These are phyloP conservation scores for Aspergillus novofumigatus DNA, from an alignment of 2,329 filamentous ascomycete species.

Conservation along the genomic window DNA sequence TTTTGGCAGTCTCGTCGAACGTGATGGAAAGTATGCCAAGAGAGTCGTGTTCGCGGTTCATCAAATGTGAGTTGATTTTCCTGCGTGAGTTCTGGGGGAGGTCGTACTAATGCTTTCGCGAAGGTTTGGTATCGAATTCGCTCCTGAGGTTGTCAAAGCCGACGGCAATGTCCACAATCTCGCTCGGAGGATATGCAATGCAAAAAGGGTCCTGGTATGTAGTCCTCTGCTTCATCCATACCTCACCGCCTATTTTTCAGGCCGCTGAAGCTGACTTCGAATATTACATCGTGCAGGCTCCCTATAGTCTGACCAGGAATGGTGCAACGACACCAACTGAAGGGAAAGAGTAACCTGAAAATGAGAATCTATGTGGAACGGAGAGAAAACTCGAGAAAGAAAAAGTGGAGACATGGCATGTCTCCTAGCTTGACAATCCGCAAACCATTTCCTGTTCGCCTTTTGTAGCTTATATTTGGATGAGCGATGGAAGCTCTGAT, in stretches of 20 bases:
- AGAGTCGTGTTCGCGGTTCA: slow-evolving; percentile 90
- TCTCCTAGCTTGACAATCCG: neutral
- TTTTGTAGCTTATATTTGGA: neutral
- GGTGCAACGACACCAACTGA: slow-evolving; percentile 58
- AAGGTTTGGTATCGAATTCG: slow-evolving; percentile 87
- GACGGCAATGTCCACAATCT: slow-evolving; percentile 88
- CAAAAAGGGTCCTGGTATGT: slow-evolving; percentile 87
- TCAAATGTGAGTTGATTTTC: slow-evolving; percentile 65
- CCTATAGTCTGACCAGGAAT: slow-evolving; percentile 65
- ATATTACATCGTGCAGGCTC: slow-evolving; percentile 48
- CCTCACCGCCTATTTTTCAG: neutral
- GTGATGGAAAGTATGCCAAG: slow-evolving; percentile 83
- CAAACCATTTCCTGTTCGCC: neutral
- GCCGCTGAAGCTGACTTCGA: neutral
- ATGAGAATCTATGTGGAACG: neutral
- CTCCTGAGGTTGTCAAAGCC: slow-evolving; percentile 83
- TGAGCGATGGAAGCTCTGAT: neutral
- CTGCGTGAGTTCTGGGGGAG: neutral
- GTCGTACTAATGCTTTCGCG: slow-evolving; percentile 7
- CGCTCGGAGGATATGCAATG: slow-evolving; percentile 91
- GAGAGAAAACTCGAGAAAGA: neutral
- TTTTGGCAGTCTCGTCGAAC: slow-evolving; percentile 80
- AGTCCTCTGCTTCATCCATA: slow-evolving; percentile 4
- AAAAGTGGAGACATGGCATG: neutral
- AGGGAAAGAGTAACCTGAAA: slow-evolving; percentile 19